Evolutionary conservation across 1,284 basidiomycete genomes (phyloP), one percentile per base, ranked within the genome.

Genomic region (Pisolithus thermaeus): DNA sequence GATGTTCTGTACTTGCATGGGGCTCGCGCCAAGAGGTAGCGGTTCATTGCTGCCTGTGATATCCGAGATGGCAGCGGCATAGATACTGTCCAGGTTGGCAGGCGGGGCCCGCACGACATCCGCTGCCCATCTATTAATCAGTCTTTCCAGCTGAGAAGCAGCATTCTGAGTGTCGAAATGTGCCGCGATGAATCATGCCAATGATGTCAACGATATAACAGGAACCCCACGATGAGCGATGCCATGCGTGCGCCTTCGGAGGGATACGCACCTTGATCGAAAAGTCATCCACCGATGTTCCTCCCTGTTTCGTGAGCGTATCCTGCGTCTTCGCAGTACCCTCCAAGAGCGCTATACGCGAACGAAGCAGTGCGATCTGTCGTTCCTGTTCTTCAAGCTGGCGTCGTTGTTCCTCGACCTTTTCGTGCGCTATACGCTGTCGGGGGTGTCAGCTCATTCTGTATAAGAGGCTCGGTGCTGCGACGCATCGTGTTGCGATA

Each of bases 321-420:
- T 70, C 64, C 48, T 66, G 61, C 58, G 70, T 64, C 47, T 68
- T 67, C 49, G 74, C 62, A 35, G 72, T 74, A 8, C 89, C 89
- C 66, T 92, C 89, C 42, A 91, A 74, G 3, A 83, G 67, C 9
- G 80, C 74, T 58, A 92, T 89, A 37, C 87, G 80, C 2, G 75
- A 76, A 44, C 84, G 75, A 28, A 91, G 74, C 41, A 77, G 70
- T 2, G 87, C 87, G 46, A 90, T 83, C 61, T 90, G 88, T 60
- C 81, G 76, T 59, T 92, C 89, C 65, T 91, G 89, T 63, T 89
- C 84, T 59, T 90, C 83, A 37, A 92, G 77, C 59, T 91, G 87
- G 4, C 64, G 60, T 7, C 89, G 74, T 61, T 91, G 88, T 59
- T 87, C 80, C 61, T 91, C 89, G 57, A 91, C 89, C 66, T 87